Evolutionary conservation across 192 early-diverging fungal genomes (phyloP).

Genomic region (Allomyces arbusculus): DNA sequence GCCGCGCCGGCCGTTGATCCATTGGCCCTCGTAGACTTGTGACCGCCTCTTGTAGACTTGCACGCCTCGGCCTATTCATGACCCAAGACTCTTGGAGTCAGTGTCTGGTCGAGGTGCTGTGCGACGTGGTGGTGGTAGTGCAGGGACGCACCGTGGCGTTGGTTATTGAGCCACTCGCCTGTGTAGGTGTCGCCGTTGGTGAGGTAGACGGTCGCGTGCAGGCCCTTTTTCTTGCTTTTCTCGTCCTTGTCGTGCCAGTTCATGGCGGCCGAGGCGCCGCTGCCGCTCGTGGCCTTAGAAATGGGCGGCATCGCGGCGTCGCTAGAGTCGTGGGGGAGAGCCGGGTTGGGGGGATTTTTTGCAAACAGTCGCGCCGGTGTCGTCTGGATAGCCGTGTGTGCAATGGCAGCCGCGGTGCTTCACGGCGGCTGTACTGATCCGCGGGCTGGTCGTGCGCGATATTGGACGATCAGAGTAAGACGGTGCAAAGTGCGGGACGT

Average conservation of each 20-base stretch:
- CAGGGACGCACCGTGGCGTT: constrained; percentile 13
- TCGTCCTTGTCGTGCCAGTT: constrained; percentile 27
- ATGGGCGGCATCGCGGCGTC: too few relatives aligned
- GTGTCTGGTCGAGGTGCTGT: too few relatives aligned
- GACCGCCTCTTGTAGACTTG: constrained; percentile 24
- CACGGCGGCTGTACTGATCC: too few relatives aligned
- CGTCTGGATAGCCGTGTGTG: too few relatives aligned
- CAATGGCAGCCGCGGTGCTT: too few relatives aligned
- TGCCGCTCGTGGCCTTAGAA: too few relatives aligned
- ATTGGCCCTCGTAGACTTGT: constrained; percentile 36
- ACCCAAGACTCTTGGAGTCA: not conserved
- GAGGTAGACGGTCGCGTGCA: constrained; percentile 32
- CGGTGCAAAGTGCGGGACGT: too few relatives aligned
- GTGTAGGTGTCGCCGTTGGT: constrained; percentile 35
- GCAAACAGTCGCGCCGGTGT: too few relatives aligned
- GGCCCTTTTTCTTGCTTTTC: constrained; percentile 25
- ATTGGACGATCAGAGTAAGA: too few relatives aligned
- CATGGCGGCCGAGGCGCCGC: not conserved
- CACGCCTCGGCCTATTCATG: constrained; percentile 27
- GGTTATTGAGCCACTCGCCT: constrained; percentile 37
- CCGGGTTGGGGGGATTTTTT: too few relatives aligned
- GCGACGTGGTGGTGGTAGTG: not conserved
- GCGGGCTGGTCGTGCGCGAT: too few relatives aligned
- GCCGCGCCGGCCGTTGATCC: constrained; percentile 17
- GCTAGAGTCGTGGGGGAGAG: too few relatives aligned